These are phyloP conservation scores for Scheffersomyces insectosa DNA, from an alignment of 1,139 yeast species.

Conservation along the genomic window DNA sequence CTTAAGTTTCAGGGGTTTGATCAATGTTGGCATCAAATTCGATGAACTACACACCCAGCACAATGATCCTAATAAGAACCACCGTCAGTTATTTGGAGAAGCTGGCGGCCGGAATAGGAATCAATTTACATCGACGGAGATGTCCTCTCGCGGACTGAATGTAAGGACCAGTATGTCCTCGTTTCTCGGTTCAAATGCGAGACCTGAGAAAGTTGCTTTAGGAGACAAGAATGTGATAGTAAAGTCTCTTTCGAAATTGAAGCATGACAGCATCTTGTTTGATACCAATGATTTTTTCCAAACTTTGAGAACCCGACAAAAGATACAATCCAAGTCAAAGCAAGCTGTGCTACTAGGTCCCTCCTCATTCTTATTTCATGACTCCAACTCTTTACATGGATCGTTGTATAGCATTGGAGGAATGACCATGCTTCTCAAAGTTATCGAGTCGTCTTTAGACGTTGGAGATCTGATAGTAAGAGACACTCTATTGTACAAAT, in stretches of 20 bases:
- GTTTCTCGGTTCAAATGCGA: not conserved
- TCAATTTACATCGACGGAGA: not conserved
- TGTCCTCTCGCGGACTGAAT: not conserved
- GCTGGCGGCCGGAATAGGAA: not conserved
- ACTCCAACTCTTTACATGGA: constrained; percentile 29
- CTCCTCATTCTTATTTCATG: constrained; percentile 18
- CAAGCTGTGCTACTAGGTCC: not conserved
- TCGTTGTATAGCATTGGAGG: constrained; percentile 42
- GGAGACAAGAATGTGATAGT: constrained; percentile 23
- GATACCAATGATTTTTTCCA: constrained; percentile 26
- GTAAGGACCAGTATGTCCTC: not conserved
- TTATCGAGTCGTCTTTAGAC: constrained; percentile 30
- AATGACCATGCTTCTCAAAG: constrained; percentile 28
- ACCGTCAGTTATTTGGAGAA: not conserved
- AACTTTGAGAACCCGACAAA: constrained; percentile 4
- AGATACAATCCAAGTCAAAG: not conserved
- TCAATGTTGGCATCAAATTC: constrained; percentile 26
- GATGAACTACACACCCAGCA: constrained; percentile 19
- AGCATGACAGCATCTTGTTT: constrained; percentile 30
- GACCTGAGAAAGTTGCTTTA: not conserved
- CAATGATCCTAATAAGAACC: constrained; percentile 2
- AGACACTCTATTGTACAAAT: constrained; percentile 23
- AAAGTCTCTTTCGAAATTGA: constrained; percentile 21
- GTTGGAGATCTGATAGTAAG: constrained; percentile 10
- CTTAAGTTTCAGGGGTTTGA: constrained; percentile 26